Conservation (phyloP, 2,329 filamentous ascomycete genomes). For the Ceratocystis colombiana region DNA sequence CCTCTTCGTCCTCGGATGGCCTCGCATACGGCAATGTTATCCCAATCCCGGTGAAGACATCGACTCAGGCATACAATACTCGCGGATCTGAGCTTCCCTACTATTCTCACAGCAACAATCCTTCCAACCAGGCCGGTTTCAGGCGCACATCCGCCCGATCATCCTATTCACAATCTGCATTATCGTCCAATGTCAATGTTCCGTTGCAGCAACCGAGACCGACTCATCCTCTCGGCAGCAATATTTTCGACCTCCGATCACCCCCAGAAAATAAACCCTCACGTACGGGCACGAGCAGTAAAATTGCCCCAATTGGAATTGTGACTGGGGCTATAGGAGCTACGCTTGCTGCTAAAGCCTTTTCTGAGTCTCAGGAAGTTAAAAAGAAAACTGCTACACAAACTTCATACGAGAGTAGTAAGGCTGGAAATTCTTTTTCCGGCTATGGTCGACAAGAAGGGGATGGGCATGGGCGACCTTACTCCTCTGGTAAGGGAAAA, state of each 20-base stretch:
- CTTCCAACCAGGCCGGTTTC: constrained; percentile 9
- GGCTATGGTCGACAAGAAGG: background rate
- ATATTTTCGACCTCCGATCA: constrained; percentile 31
- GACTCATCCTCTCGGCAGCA: constrained; percentile 56
- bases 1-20: constrained; percentile 22
- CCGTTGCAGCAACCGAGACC: constrained; percentile 81
- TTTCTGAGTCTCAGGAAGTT: constrained; percentile 27
- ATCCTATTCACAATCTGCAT: background rate
- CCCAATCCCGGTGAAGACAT: background rate
- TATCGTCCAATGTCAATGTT: constrained; percentile 40
- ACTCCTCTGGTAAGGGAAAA: constrained; percentile 11
- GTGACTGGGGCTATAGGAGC: constrained; percentile 43
- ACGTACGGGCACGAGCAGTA: constrained; percentile 28
- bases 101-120: constrained; percentile 15
- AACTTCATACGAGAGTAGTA: constrained; percentile 28
- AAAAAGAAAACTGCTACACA: constrained; percentile 36
- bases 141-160: background rate
- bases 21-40: constrained; percentile 19
- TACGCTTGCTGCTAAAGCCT: constrained; percentile 34
- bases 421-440: background rate
- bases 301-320: constrained; percentile 35
- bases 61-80: constrained; percentile 3
- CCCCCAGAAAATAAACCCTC: constrained; percentile 10
- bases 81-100: constrained; percentile 12
- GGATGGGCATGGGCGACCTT: background rate